phyloP scores from a whole-genome alignment of 2,329 filamentous ascomycete species.

The Leptographium galeiforme region DNA sequence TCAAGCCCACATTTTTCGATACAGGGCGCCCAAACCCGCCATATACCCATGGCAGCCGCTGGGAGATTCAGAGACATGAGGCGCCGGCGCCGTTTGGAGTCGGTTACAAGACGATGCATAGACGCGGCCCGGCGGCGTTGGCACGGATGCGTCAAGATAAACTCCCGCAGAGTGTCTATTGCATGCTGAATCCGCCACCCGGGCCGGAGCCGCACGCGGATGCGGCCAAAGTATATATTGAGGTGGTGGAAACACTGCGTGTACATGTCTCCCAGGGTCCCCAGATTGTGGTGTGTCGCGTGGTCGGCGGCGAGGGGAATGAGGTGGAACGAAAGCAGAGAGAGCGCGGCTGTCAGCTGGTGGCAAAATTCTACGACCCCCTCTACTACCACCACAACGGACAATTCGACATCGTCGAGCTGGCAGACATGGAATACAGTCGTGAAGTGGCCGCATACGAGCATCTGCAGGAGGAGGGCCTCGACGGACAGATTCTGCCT shows the following conservation, averaged over 20 bases:
- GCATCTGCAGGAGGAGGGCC: constrained; percentile 5
- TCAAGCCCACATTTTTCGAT: constrained; percentile 3
- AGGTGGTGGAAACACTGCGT: constrained; percentile 6
- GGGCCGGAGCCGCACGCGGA: constrained; percentile 4
- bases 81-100: constrained; percentile 7
- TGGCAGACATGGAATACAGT: constrained; percentile 11
- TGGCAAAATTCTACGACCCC: constrained; percentile 11
- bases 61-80: constrained; percentile 4
- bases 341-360: background rate
- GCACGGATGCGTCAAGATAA: constrained; percentile 6
- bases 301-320: background rate
- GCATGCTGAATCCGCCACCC: constrained; percentile 5
- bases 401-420: constrained; percentile 8
- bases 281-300: constrained; percentile 7
- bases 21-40: constrained; percentile 3
- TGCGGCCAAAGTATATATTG: background rate
- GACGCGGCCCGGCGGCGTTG: constrained; percentile 3
- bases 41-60: constrained; percentile 1
- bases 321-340: background rate
- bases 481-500: constrained; percentile 9
- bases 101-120: constrained; percentile 8
- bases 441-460: constrained; percentile 9
- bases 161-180: constrained; percentile 10
- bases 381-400: constrained; percentile 11
- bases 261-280: constrained; percentile 1